A percentile compares a stretch with the other conserved stretches of the same genome.
Conservation (phyloP, 2,329 filamentous ascomycete species). For the Pyrenochaeta sp. region DNA sequence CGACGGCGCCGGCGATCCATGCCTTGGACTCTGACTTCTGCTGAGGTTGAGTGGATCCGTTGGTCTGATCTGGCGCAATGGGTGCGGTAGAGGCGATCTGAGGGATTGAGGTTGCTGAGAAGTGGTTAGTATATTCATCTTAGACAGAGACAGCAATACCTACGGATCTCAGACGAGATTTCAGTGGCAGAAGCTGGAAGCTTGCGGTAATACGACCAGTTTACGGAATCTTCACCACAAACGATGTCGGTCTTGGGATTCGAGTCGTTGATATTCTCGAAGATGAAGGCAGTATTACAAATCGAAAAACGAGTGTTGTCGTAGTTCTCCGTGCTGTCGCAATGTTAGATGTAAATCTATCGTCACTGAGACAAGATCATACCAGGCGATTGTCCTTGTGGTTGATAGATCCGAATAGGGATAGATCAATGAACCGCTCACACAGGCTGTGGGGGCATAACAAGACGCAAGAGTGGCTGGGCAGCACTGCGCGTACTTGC, state of each 20-base stretch:
- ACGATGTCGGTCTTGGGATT: conserved; percentile 38
- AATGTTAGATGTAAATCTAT: conserved; percentile 3
- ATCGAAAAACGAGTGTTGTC: conserved; percentile 18
- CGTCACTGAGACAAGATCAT: conserved; percentile 1
- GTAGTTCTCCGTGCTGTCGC: conserved; percentile 31
- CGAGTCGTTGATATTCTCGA: conserved; percentile 34
- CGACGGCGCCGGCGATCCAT: conserved; percentile 40
- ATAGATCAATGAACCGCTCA: conserved; percentile 35
- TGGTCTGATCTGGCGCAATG: neutral
- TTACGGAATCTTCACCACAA: conserved; percentile 28
- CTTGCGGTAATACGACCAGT: conserved; percentile 38
- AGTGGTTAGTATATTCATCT: neutral
- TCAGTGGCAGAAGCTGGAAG: conserved; percentile 26
- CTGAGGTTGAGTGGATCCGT: neutral
- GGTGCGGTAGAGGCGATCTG: conserved; percentile 1
- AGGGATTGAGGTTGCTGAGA: conserved; percentile 2
- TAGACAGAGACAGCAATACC: neutral
- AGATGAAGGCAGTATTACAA: conserved; percentile 42
- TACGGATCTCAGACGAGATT: conserved; percentile 7
- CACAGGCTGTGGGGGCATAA: conserved; percentile 35
- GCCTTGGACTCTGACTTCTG: conserved; percentile 29
- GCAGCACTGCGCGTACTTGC: conserved; percentile 41
- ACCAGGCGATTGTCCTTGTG: conserved; percentile 36
- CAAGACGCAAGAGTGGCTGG: conserved; percentile 29
- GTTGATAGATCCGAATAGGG: conserved; percentile 23